These are phyloP conservation scores for Umbelopsis sp. DNA, from an alignment of 192 early-diverging fungal genomes.

Conservation along the genomic window DNA sequence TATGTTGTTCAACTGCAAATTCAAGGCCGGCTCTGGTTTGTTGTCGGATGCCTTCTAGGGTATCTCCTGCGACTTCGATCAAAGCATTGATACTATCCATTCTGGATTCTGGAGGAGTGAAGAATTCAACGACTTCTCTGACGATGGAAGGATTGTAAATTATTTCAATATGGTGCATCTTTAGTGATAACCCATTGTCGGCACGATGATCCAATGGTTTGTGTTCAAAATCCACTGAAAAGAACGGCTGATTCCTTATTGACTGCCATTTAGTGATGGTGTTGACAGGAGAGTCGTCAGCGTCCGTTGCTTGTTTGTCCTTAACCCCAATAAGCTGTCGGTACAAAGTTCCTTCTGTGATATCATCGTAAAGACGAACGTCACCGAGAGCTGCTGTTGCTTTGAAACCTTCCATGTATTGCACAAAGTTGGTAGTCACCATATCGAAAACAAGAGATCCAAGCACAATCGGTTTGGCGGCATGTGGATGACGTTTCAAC, in stretches of 20 bases:
- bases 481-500: slow-evolving; percentile 62
- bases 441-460: slow-evolving; percentile 65
- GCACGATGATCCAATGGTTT: slow-evolving; percentile 90
- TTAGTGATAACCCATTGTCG: slow-evolving; percentile 80
- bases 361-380: slow-evolving; percentile 64
- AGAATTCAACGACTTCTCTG: slow-evolving; percentile 75
- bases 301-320: slow-evolving; percentile 32
- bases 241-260: slow-evolving; percentile 58
- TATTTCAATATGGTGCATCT: slow-evolving; percentile 89
- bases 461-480: slow-evolving; percentile 45
- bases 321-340: slow-evolving; percentile 59
- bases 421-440: slow-evolving; percentile 58
- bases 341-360: slow-evolving; percentile 55
- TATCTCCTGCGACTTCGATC: slow-evolving; percentile 79
- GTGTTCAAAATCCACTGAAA: slow-evolving; percentile 77
- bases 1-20: slow-evolving; percentile 86
- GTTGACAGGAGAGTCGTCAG: neutral
- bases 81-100: slow-evolving; percentile 76
- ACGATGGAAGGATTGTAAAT: slow-evolving; percentile 84
- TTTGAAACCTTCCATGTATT: slow-evolving; percentile 53
- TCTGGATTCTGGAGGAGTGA: slow-evolving; percentile 77
- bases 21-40: slow-evolving; percentile 86
- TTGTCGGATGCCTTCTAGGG: slow-evolving; percentile 82
- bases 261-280: slow-evolving; percentile 5
- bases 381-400: slow-evolving; percentile 62